Base-by-base conservation (phyloP, 2,329 filamentous ascomycete species). In the Neoscytalidium dimidiatum region DNA sequence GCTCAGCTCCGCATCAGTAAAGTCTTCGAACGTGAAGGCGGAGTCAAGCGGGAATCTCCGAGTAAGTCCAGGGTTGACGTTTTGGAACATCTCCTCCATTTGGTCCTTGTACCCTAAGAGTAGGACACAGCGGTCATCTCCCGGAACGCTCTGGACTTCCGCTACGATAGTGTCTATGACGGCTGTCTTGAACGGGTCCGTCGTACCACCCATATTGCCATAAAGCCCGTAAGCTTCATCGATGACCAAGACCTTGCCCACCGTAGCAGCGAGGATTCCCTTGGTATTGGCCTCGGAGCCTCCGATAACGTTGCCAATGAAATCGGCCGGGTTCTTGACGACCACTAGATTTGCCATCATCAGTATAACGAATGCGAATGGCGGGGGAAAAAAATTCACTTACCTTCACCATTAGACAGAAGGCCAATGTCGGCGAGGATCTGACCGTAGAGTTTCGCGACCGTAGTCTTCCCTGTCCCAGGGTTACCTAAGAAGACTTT, bases 181-280 rank as follows among this genome's bases (percentile, higher is more conserved):
- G 0, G 86, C 88, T 0, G 81, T 84, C 72, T 86, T 89, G 77
- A 78, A 92, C 0, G 68, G 66, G 68, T 88, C 84, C 1, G 77
- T 72, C 14, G 79, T 67, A 0, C 62, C 58, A 0, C 69, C 70
- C 0, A 71, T 74, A 6, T 74, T 73, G 0, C 79, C 75, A 51
- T 82, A 85, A 0, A 94, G 80, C 35, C 87, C 86, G 68, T 94
- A 94, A 0, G 91, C 91, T 71, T 95, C 91, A 67, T 94, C 91
- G 2, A 94, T 92, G 14, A 94, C 85, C 0, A 94, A 82, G 0
- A 94, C 90, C 68, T 94, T 94, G 0, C 92, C 91, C 0, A 84
- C 68, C 0, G 89, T 87, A 0, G 87, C 78, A 0, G 85, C 86
- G 0, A 94, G 80, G 6, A 94, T 92, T 0, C 81, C 88, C 68